A percentile compares a stretch with the other conserved stretches of the same genome.
Evolutionary conservation across 805 yeast species (phyloP).

Genomic region (Wickerhamomyces strasburgensis): DNA sequence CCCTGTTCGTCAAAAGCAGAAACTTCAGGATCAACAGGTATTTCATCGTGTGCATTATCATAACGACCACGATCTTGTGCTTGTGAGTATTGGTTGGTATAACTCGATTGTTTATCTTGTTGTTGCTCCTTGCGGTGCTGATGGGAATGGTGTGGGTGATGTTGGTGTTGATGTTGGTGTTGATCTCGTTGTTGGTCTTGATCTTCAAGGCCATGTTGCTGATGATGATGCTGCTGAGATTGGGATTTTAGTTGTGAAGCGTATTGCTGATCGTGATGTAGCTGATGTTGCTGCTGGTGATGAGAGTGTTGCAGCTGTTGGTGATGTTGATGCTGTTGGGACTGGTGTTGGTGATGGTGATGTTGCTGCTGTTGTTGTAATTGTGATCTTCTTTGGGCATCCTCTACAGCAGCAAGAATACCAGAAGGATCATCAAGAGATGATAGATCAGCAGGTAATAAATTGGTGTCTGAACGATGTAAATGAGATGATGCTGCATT

Average conservation of each 20-base stretch:
- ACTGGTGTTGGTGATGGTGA: conserved; percentile 9
- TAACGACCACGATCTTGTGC: conserved; percentile 2
- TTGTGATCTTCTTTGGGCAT: conserved; percentile 36
- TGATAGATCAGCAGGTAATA: conserved; percentile 19
- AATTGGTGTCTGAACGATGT: conserved; percentile 15
- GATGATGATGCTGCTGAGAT: conserved; percentile 2
- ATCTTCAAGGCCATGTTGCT: background rate
- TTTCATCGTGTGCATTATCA: conserved; percentile 25
- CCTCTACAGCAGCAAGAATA: conserved; percentile 53
- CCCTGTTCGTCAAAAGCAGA: conserved; percentile 38
- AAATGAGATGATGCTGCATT: conserved; percentile 4
- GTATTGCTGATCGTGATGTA: conserved; percentile 1
- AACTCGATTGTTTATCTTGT: conserved; percentile 7
- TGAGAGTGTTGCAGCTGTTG: conserved; percentile 5
- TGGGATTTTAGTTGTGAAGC: background rate
- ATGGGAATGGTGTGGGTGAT: conserved; percentile 3
- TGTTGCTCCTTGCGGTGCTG: conserved; percentile 8
- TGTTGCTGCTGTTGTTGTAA: conserved; percentile 20
- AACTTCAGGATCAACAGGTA: conserved; percentile 59
- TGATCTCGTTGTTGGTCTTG: conserved; percentile 4
- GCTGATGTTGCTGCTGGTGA: conserved; percentile 16
- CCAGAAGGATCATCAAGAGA: conserved; percentile 23
- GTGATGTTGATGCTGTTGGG: conserved; percentile 2
- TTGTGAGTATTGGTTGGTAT: background rate
- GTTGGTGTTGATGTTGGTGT: conserved; percentile 8